These are phyloP conservation scores for Suhomyces xylopsoci DNA, from an alignment of 805 yeast species.

Conservation along the genomic window DNA sequence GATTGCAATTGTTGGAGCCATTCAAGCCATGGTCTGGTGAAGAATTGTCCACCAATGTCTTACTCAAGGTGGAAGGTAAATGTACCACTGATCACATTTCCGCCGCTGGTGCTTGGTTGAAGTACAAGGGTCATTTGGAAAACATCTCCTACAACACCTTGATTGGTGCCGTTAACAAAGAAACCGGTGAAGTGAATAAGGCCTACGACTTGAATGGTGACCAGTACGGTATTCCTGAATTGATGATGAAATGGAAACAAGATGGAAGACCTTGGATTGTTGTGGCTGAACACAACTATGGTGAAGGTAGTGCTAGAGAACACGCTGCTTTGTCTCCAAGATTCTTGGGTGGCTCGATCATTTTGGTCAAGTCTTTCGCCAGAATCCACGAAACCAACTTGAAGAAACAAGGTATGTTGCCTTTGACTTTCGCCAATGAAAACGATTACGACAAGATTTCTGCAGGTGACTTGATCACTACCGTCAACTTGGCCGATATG, in stretches of 20 bases:
- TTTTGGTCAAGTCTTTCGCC: slow-evolving; percentile 92
- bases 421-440: slow-evolving; percentile 88
- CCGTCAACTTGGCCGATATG: slow-evolving; percentile 72
- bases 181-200: slow-evolving; percentile 91
- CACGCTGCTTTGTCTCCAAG: slow-evolving; percentile 97
- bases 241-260: slow-evolving; percentile 93
- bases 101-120: slow-evolving; percentile 98
- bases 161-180: slow-evolving; percentile 95
- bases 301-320: slow-evolving; percentile 99
- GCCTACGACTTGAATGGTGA: slow-evolving; percentile 85
- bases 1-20: slow-evolving; percentile 88
- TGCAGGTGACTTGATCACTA: slow-evolving; percentile 75
- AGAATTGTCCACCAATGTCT: slow-evolving; percentile 72
- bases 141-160: slow-evolving; percentile 93
- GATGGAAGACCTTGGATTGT: slow-evolving; percentile 88
- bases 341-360: slow-evolving; percentile 86
- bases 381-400: slow-evolving; percentile 97
- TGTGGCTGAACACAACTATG: slow-evolving; percentile 97
- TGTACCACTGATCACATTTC: slow-evolving; percentile 98
- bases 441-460: slow-evolving; percentile 79
- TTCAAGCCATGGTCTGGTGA: slow-evolving; percentile 83
- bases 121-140: slow-evolving; percentile 96
- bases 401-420: slow-evolving; percentile 97
- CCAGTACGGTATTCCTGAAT: slow-evolving; percentile 82
- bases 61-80: slow-evolving; percentile 93